phyloP scores from a whole-genome alignment of 441 rosid species.

The Erodium texanum region DNA sequence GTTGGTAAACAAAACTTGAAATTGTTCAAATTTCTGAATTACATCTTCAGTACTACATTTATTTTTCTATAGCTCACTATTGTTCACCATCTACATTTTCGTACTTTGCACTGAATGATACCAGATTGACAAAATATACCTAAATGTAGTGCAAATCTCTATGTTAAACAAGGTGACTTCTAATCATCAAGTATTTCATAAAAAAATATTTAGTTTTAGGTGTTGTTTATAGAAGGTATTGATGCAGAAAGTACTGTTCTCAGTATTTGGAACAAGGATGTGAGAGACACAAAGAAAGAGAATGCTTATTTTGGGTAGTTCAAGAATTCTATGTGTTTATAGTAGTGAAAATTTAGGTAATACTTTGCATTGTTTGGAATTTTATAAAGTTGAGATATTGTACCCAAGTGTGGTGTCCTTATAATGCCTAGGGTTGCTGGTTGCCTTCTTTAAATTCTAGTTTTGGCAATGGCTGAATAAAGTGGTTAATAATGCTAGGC shows the following conservation, averaged over 20 bases:
- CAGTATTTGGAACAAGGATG: background rate
- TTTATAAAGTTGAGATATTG: background rate
- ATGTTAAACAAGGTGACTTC: background rate
- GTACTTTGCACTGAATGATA: constrained; percentile 1
- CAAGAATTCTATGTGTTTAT: background rate
- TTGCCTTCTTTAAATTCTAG: no score
- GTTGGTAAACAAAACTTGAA: background rate
- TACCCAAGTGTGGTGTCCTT: background rate
- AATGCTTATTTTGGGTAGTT: background rate
- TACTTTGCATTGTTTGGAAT: background rate
- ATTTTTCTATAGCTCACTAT: background rate
- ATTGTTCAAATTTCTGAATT: background rate
- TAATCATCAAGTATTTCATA: background rate
- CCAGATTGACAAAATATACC: background rate
- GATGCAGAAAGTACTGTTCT: no score
- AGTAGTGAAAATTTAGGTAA: background rate
- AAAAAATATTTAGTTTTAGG: background rate
- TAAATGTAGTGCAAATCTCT: background rate
- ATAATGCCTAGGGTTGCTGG: background rate
- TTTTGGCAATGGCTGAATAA: no score
- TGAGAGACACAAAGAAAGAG: background rate
- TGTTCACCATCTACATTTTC: background rate
- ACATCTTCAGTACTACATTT: background rate
- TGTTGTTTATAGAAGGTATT: no score
- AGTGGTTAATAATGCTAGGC: no score